Evolutionary conservation across 345 rosid species (phyloP).

Genomic region (Lenwebbia sp.): DNA sequence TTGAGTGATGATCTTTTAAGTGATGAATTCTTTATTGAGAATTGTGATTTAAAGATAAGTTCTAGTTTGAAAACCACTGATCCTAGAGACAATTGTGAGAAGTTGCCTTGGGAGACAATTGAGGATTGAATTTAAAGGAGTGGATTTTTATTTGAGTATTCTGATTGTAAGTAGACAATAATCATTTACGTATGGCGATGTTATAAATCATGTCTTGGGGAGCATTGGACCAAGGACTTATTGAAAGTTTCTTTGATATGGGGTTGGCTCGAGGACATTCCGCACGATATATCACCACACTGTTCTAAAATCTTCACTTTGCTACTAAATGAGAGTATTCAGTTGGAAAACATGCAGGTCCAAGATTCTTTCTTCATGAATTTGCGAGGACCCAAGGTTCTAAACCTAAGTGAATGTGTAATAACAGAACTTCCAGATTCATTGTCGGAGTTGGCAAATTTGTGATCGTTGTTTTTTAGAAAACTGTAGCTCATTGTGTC

Average conservation of each 20-base stretch:
- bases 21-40: no score
- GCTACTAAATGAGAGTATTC: background rate
- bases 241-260: no score
- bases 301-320: background rate
- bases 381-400: background rate
- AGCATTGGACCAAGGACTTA: background rate
- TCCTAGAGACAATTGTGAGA: no score
- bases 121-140: no score
- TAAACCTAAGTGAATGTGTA: background rate
- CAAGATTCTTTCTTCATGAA: background rate
- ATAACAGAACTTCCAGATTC: constrained; percentile 7
- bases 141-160: constrained; percentile 24
- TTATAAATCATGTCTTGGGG: constrained; percentile 28
- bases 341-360: background rate
- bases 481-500: accelerated
- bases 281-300: background rate
- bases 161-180: no score
- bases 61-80: no score
- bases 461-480: constrained; percentile 1
- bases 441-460: no score
- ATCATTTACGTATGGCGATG: no score
- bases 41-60: no score
- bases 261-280: no score
- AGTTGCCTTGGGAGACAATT: no score
- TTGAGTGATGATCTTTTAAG: no score